phyloP scores from a whole-genome alignment of 208 protist genomes.

The Acanthamoeba castellanii region DNA sequence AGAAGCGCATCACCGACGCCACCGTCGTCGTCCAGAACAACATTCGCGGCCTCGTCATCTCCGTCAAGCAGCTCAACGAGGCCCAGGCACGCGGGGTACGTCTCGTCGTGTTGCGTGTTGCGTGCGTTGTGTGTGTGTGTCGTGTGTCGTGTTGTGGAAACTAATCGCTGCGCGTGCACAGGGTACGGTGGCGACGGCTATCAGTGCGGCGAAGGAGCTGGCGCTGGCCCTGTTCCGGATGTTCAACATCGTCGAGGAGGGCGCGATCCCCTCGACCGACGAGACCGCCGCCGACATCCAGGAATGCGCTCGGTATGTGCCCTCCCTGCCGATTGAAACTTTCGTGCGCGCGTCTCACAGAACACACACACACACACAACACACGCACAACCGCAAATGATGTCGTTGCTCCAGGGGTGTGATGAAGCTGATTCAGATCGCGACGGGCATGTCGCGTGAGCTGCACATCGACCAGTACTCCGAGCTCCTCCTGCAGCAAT shows the following conservation, averaged over 20 bases:
- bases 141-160: too few species aligned
- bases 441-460: constrained; percentile 9
- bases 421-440: constrained; percentile 15
- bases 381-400: too few species aligned
- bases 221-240: background rate
- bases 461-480: background rate
- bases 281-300: constrained; percentile 18
- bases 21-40: background rate
- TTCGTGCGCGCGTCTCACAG: too few species aligned
- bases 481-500: background rate
- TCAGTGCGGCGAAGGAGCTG: background rate
- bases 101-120: background rate
- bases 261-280: background rate
- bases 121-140: background rate
- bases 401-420: background rate
- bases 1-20: constrained; percentile 37
- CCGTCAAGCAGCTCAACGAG: constrained; percentile 21
- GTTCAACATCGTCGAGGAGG: constrained; percentile 4
- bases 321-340: too few species aligned
- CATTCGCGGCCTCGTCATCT: constrained; percentile 14
- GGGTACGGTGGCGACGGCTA: background rate
- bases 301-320: background rate
- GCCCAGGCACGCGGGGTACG: background rate
- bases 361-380: too few species aligned
- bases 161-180: too few species aligned